phyloP scores from a whole-genome alignment of 176 grass and related monocot genomes.

The Cocos nucifera region DNA sequence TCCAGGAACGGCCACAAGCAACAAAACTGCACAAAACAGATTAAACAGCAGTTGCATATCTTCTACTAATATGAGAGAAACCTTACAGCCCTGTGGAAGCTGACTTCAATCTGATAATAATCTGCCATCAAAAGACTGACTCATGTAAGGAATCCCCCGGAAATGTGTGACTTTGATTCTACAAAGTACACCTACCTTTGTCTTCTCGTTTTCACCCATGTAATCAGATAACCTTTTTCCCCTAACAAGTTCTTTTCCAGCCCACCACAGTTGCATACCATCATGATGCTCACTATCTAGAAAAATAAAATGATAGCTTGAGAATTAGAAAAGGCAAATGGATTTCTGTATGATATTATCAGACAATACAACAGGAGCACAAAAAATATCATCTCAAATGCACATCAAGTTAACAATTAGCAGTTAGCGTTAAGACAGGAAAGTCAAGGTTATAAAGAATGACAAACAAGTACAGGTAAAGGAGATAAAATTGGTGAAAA shows the following conservation, averaged over 20 bases:
- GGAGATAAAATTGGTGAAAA: too few species aligned
- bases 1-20: not conserved
- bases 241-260: slow-evolving; percentile 46
- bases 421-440: too few species aligned
- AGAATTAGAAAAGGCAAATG: not conserved
- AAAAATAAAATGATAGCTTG: not conserved
- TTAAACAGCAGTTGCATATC: not conserved
- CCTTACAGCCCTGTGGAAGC: not conserved
- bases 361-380: too few species aligned
- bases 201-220: slow-evolving; percentile 59
- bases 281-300: slow-evolving; percentile 2
- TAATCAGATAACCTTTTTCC: slow-evolving; percentile 45
- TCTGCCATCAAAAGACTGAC: slow-evolving; percentile 1
- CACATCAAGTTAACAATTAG: too few species aligned
- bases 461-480: too few species aligned
- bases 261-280: slow-evolving; percentile 39
- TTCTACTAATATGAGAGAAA: slow-evolving; percentile 1
- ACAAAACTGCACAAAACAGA: not conserved
- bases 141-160: not conserved
- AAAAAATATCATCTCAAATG: too few species aligned
- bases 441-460: too few species aligned
- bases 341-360: too few species aligned
- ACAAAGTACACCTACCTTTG: slow-evolving; percentile 32
- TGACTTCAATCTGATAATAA: slow-evolving; percentile 19
- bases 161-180: slow-evolving; percentile 5